Conservation (phyloP, 2,329 filamentous ascomycete species). For the Cladosporium cucumerinum region DNA sequence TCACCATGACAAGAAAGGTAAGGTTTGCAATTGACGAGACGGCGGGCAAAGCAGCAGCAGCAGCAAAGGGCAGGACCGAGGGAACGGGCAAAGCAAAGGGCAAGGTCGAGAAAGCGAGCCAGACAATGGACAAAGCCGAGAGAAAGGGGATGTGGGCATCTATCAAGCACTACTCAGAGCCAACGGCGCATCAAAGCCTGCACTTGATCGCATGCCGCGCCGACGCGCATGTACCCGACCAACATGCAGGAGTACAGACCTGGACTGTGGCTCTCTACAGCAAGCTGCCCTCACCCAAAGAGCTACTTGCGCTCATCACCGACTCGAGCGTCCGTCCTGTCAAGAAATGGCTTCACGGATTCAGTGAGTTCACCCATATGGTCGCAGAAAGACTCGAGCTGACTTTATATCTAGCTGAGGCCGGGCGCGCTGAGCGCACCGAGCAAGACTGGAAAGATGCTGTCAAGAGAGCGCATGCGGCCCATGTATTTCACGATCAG, state of each 20-base stretch:
- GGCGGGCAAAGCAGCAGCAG: background rate
- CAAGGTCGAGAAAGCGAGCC: background rate
- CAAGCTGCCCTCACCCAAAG: background rate
- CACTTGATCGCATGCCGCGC: background rate
- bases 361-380: background rate
- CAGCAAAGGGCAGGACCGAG: background rate
- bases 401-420: background rate
- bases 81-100: background rate
- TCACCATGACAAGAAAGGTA: background rate
- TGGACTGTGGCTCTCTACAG: background rate
- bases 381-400: background rate
- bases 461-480: background rate
- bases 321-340: background rate
- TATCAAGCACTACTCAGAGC: background rate
- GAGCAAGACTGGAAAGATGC: slow-evolving; percentile 6
- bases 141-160: background rate
- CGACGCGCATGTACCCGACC: background rate
- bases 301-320: background rate
- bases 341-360: background rate
- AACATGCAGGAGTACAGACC: background rate
- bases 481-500: background rate
- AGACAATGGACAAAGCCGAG: background rate
- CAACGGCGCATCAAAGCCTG: slow-evolving; percentile 6
- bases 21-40: background rate
- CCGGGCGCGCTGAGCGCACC: background rate